Percentiles rank a stretch among this genome's conserved stretches.
These are phyloP conservation scores for Naegleria fowleri DNA, from an alignment of 208 protist genomes.

Conservation along the genomic window DNA sequence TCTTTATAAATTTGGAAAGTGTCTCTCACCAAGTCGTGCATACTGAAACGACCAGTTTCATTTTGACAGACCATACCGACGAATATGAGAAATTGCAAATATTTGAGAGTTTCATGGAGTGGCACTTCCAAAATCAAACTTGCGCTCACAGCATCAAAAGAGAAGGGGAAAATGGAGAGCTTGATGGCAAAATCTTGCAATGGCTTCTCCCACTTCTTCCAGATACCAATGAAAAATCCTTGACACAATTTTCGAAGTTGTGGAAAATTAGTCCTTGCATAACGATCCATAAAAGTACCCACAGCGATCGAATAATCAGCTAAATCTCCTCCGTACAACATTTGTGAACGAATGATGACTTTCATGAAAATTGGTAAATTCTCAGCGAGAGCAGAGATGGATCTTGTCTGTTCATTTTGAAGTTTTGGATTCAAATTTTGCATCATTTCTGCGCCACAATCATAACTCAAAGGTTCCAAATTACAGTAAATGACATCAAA, in stretches of 20 bases:
- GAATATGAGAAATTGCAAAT: background rate
- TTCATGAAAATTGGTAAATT: slow-evolving; percentile 11
- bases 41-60: background rate
- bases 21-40: background rate
- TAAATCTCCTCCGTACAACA: background rate
- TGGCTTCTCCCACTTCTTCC: background rate
- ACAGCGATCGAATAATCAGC: background rate
- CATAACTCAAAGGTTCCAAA: background rate
- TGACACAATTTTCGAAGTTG: background rate
- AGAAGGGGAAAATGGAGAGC: background rate
- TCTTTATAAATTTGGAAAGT: background rate
- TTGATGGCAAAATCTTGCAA: background rate
- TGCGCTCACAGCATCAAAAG: background rate
- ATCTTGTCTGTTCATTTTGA: background rate
- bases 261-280: background rate
- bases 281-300: background rate
- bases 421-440: background rate
- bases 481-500: background rate
- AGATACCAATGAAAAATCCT: background rate
- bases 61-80: background rate
- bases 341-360: background rate
- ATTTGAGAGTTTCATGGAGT: background rate
- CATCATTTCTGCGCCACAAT: background rate
- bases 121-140: background rate
- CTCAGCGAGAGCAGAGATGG: background rate